Evolutionary conservation across 495 filamentous ascomycete genomes (phyloP).

Genomic region (Trichoderma gamsii): DNA sequence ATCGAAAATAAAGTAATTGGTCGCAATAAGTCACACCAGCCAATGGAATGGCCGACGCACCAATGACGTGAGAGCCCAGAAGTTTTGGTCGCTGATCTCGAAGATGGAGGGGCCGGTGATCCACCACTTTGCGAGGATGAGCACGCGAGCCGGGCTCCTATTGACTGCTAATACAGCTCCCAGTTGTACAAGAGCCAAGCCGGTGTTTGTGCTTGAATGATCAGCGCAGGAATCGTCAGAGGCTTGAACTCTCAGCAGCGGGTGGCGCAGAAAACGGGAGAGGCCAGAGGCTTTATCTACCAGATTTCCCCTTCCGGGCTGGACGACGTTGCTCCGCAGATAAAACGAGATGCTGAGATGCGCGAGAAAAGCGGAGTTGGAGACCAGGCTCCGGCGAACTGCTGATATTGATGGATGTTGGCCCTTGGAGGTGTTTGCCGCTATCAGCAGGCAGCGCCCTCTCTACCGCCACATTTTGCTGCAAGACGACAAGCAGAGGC

Average conservation of each 20-base stretch:
- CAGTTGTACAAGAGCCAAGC: neutral
- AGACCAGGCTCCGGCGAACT: neutral
- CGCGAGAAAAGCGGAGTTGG: neutral
- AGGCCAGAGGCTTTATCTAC: conserved; percentile 8
- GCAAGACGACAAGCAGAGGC: neutral
- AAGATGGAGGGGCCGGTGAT: neutral
- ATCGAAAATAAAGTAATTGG: neutral
- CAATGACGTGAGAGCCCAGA: neutral
- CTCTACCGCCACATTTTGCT: no score
- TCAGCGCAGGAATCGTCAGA: neutral
- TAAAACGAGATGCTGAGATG: neutral
- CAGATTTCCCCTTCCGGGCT: conserved; percentile 1
- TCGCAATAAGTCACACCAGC: neutral
- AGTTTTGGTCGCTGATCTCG: neutral
- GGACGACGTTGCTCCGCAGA: neutral
- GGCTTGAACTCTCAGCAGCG: neutral
- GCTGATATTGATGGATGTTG: neutral
- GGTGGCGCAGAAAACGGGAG: conserved; percentile 3
- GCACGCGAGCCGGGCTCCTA: neutral
- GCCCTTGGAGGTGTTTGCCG: neutral
- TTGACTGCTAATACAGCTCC: neutral
- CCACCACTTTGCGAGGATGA: neutral
- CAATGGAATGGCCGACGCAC: conserved; percentile 1
- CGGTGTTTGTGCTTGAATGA: neutral
- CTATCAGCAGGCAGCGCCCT: neutral